These are phyloP conservation scores for Neonectria hederae DNA, from an alignment of 2,329 filamentous ascomycete species.

Conservation along the genomic window DNA sequence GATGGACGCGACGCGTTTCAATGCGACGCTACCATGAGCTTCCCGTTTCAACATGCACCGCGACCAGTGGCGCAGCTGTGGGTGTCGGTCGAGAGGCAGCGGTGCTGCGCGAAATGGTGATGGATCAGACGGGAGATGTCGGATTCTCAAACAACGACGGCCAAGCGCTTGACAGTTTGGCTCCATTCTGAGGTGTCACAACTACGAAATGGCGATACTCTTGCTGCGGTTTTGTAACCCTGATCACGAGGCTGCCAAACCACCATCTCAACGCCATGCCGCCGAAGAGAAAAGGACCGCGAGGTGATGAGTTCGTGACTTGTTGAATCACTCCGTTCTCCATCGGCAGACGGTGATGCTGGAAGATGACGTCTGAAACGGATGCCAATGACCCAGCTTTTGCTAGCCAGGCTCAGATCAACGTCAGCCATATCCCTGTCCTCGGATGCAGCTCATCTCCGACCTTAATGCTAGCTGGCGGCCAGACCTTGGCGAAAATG, in stretches of 20 bases:
- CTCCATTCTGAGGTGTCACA: not conserved
- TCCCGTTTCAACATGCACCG: constrained; percentile 12
- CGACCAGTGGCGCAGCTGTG: constrained; percentile 22
- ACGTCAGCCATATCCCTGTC: constrained; percentile 43
- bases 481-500: constrained; percentile 10
- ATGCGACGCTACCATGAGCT: constrained; percentile 15
- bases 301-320: not conserved
- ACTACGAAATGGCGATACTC: not conserved
- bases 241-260: not conserved
- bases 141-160: not conserved
- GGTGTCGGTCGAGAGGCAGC: not conserved
- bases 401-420: constrained; percentile 38
- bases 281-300: not conserved
- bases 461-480: constrained; percentile 36
- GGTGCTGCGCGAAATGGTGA: not conserved
- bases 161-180: not conserved
- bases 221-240: not conserved
- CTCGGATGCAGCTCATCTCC: constrained; percentile 41
- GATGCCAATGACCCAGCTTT: constrained; percentile 31
- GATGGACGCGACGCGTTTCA: constrained; percentile 28
- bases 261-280: not conserved
- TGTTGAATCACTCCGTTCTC: constrained; percentile 7
- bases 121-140: constrained; percentile 8
- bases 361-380: constrained; percentile 43
- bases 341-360: constrained; percentile 33